Evolutionary conservation across 768 basidiomycete genomes (phyloP).

Genomic region (Tricholoma bakamatsutake): DNA sequence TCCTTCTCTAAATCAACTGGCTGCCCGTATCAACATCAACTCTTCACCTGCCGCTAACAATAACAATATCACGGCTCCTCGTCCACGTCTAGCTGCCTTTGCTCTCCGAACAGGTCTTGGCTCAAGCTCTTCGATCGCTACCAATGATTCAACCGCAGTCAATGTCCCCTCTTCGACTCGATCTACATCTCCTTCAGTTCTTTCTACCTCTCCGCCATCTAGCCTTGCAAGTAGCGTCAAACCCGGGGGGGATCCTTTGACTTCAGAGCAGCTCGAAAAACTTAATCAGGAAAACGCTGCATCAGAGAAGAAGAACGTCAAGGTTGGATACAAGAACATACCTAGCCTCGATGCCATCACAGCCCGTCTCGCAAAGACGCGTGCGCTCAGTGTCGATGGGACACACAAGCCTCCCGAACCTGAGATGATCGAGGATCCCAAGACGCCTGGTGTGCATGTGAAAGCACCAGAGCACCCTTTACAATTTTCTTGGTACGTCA

Average conservation of each 20-base stretch:
- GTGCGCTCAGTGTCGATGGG: slow-evolving; percentile 58
- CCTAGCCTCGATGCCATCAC: slow-evolving; percentile 84
- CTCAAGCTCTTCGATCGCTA: slow-evolving; percentile 47
- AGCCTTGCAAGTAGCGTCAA: slow-evolving; percentile 33
- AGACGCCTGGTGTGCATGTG: slow-evolving; percentile 68
- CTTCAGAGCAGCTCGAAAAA: slow-evolving; percentile 59
- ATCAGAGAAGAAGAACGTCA: slow-evolving; percentile 27
- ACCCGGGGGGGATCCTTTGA: slow-evolving; percentile 48
- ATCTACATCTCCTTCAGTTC: slow-evolving; percentile 55
- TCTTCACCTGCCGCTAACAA: slow-evolving; percentile 16
- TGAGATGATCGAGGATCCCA: slow-evolving; percentile 76
- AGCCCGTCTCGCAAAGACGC: slow-evolving; percentile 65
- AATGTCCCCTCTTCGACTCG: slow-evolving; percentile 57
- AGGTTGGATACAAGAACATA: slow-evolving; percentile 83
- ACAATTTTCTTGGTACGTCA: slow-evolving; percentile 70
- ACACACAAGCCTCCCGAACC: slow-evolving; percentile 69
- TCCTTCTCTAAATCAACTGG: slow-evolving; percentile 78
- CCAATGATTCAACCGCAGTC: slow-evolving; percentile 61
- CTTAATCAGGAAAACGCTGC: slow-evolving; percentile 47
- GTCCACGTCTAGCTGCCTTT: slow-evolving; percentile 72
- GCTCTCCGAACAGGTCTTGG: slow-evolving; percentile 62
- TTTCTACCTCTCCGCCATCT: slow-evolving; percentile 41
- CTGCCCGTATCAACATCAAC: slow-evolving; percentile 63
- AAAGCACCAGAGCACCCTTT: slow-evolving; percentile 80
- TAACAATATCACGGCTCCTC: slow-evolving; percentile 26